Percentiles rank a stretch among this genome's conserved stretches.
Evolutionary conservation across 1,284 basidiomycete genomes (phyloP).

Genomic region (Calocybe gambosa): DNA sequence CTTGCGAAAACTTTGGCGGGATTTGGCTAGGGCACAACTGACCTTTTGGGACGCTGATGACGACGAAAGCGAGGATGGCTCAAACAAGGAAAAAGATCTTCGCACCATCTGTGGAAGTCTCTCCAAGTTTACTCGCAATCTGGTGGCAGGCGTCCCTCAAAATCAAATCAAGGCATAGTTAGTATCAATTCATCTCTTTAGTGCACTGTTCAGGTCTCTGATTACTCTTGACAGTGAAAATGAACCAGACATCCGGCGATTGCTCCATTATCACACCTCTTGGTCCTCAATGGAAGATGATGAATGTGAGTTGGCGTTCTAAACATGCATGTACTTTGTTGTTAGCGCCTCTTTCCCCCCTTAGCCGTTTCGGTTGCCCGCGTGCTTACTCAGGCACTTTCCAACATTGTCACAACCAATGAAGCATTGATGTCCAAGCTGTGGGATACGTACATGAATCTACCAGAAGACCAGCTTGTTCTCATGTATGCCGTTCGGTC

Average conservation of each 20-base stretch:
- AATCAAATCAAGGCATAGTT: constrained; percentile 68
- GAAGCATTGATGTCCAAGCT: constrained; percentile 46
- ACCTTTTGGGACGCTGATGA: constrained; percentile 43
- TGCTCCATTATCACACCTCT: constrained; percentile 66
- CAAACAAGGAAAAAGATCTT: constrained; percentile 26
- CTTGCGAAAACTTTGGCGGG: constrained; percentile 49
- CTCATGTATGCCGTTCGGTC: constrained; percentile 51
- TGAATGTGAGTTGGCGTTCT: constrained; percentile 36
- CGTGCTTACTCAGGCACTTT: constrained; percentile 62
- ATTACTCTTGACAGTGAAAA: constrained; percentile 38
- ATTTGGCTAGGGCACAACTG: constrained; percentile 36
- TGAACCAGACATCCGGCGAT: constrained; percentile 53
- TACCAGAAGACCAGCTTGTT: constrained; percentile 70
- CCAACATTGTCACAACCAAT: constrained; percentile 71
- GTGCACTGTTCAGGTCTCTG: constrained; percentile 6
- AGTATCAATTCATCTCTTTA: constrained; percentile 24
- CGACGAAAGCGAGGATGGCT: constrained; percentile 24
- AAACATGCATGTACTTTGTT: constrained; percentile 6
- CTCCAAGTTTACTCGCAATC: constrained; percentile 72
- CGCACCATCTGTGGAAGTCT: constrained; percentile 39
- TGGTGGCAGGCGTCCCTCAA: constrained; percentile 57
- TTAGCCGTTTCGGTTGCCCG: constrained; percentile 53
- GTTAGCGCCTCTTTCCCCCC: constrained; percentile 6
- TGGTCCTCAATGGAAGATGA: constrained; percentile 54
- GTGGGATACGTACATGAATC: constrained; percentile 58